phyloP scores from a whole-genome alignment of 768 basidiomycete genomes.

The Saitozyma sp. region DNA sequence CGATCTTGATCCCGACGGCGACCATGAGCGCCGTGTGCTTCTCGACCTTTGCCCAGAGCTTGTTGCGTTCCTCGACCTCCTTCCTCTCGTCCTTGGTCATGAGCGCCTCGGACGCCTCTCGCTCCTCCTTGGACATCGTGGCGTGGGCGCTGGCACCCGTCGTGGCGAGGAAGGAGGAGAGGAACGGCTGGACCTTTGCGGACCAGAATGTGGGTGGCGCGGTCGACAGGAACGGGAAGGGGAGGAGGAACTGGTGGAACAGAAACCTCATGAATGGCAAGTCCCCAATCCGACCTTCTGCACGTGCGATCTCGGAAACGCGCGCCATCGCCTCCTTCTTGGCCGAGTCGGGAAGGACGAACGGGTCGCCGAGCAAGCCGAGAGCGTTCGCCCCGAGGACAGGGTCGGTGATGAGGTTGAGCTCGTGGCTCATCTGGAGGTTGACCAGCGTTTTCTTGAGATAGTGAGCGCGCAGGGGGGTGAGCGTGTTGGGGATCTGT shows the following conservation, averaged over 20 bases:
- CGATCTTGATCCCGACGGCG: slow-evolving; percentile 75
- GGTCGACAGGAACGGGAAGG: slow-evolving; percentile 89
- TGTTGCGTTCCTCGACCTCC: slow-evolving; percentile 60
- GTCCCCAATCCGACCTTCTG: slow-evolving; percentile 56
- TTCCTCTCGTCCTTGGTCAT: slow-evolving; percentile 45
- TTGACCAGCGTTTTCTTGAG: slow-evolving; percentile 93
- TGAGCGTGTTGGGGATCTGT: slow-evolving; percentile 57
- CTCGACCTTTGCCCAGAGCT: slow-evolving; percentile 74
- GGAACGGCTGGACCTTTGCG: slow-evolving; percentile 91
- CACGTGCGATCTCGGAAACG: slow-evolving; percentile 26
- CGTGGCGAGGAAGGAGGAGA: slow-evolving; percentile 74
- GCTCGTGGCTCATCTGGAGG: slow-evolving; percentile 79
- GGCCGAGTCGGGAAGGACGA: slow-evolving; percentile 57
- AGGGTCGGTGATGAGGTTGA: slow-evolving; percentile 62
- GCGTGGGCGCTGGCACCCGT: slow-evolving; percentile 55
- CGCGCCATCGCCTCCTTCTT: slow-evolving; percentile 31
- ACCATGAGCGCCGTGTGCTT: slow-evolving; percentile 81
- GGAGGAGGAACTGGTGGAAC: slow-evolving; percentile 87
- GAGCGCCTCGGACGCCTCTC: slow-evolving; percentile 32
- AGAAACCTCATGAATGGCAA: slow-evolving; percentile 85
- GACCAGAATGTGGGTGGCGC: slow-evolving; percentile 92
- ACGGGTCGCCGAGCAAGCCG: slow-evolving; percentile 85
- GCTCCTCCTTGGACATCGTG: slow-evolving; percentile 24
- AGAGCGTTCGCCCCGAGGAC: slow-evolving; percentile 58
- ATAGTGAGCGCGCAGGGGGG: slow-evolving; percentile 91